Evolutionary conservation across 2,329 filamentous ascomycete genomes (phyloP).

Genomic region (Peltaster fructicola): DNA sequence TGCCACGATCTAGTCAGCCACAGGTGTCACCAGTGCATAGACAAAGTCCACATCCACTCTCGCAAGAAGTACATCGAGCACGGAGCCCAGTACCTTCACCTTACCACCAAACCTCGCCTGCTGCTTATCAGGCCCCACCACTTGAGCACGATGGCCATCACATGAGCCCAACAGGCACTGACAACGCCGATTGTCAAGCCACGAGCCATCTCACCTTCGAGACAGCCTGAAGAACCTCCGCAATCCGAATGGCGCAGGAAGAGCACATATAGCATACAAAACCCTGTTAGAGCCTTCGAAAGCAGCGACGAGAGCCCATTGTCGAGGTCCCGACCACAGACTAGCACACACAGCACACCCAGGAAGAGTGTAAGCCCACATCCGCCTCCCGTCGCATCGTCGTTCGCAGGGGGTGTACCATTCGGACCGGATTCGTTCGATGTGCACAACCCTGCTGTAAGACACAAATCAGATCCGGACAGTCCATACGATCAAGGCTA

Average conservation of each 20-base stretch:
- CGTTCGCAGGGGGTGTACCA: constrained; percentile 32
- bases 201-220: constrained; percentile 14
- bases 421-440: constrained; percentile 66
- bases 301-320: constrained; percentile 24
- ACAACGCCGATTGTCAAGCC: constrained; percentile 15
- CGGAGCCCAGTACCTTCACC: constrained; percentile 14
- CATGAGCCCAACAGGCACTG: too few relatives aligned
- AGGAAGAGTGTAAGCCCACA: too few relatives aligned
- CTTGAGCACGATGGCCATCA: too few relatives aligned
- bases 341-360: too few relatives aligned
- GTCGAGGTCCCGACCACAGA: constrained; percentile 12
- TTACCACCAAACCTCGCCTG: too few relatives aligned
- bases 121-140: too few relatives aligned
- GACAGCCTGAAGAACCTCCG: constrained; percentile 6
- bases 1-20: too few relatives aligned
- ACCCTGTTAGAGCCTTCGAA: constrained; percentile 17
- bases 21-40: too few relatives aligned
- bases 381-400: constrained; percentile 19
- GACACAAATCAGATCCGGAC: constrained; percentile 6
- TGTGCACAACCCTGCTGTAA: constrained; percentile 42
- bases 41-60: constrained; percentile 20
- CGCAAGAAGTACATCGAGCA: constrained; percentile 18
- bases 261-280: constrained; percentile 15
- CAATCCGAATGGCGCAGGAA: constrained; percentile 7
- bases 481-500: constrained; percentile 15